phyloP scores from a whole-genome alignment of 2,329 filamentous ascomycete species.

The Exophiala xenobiotica region DNA sequence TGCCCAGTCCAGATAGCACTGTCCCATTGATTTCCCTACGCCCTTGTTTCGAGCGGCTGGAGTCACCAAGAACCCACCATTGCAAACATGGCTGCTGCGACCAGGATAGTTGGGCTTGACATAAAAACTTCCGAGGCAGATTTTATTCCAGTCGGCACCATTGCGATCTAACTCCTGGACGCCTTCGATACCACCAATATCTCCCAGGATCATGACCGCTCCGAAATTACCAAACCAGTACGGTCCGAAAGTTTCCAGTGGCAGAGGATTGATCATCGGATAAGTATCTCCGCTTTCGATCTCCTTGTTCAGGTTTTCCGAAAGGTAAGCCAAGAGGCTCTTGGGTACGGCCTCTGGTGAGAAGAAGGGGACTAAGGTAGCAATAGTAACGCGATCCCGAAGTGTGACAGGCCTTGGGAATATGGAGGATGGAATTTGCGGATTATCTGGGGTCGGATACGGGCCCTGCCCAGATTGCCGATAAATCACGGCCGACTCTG shows the following conservation, averaged over 20 bases:
- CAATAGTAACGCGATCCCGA: constrained; percentile 77
- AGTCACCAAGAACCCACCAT: constrained; percentile 72
- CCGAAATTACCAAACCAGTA: constrained; percentile 94
- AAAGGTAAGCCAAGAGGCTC: constrained; percentile 73
- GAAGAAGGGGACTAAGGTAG: constrained; percentile 79
- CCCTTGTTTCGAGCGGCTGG: constrained; percentile 71
- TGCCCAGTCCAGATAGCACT: constrained; percentile 74
- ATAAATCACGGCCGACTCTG: constrained; percentile 67
- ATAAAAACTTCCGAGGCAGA: constrained; percentile 87
- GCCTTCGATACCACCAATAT: constrained; percentile 64
- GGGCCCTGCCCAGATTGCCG: constrained; percentile 66
- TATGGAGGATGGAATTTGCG: constrained; percentile 67
- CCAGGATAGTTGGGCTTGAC: constrained; percentile 94
- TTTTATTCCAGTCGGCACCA: constrained; percentile 72
- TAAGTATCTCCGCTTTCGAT: constrained; percentile 92
- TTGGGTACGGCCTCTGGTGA: constrained; percentile 74
- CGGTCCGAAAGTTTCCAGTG: constrained; percentile 69
- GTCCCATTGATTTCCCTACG: constrained; percentile 72
- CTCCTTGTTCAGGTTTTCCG: constrained; percentile 81
- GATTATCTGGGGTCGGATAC: constrained; percentile 61
- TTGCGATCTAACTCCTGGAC: constrained; percentile 48
- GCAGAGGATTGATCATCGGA: constrained; percentile 76
- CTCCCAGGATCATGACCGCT: constrained; percentile 81
- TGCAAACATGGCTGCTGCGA: constrained; percentile 83
- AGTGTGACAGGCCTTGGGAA: constrained; percentile 74